These are phyloP conservation scores for Conoideocrella luteorostrata DNA, from an alignment of 2,329 filamentous ascomycete genomes.

Conservation along the genomic window DNA sequence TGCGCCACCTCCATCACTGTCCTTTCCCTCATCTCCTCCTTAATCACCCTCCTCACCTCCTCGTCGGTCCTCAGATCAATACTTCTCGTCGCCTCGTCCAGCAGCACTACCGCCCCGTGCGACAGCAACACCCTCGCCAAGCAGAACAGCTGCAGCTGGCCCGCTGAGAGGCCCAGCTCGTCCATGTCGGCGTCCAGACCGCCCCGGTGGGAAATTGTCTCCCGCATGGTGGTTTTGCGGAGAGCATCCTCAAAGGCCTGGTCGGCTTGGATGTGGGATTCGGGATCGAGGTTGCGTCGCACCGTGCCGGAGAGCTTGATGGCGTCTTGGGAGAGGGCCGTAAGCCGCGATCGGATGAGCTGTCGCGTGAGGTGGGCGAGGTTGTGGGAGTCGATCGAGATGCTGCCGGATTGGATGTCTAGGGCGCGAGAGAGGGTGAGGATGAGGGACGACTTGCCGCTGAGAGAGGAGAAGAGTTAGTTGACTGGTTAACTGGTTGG, in stretches of 20 bases:
- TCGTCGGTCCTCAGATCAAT: constrained; percentile 23
- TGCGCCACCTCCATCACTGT: constrained; percentile 26
- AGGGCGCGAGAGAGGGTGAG: constrained; percentile 41
- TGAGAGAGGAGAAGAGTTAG: too few relatives aligned
- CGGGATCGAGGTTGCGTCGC: constrained; percentile 41
- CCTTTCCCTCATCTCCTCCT: constrained; percentile 13
- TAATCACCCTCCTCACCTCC: constrained; percentile 17
- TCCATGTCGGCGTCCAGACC: constrained; percentile 30
- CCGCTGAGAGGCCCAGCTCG: constrained; percentile 30
- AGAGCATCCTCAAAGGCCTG: constrained; percentile 35
- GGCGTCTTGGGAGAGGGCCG: constrained; percentile 43
- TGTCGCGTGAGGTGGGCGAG: constrained; percentile 34
- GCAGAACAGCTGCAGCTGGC: constrained; percentile 41
- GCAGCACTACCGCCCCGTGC: constrained; percentile 20
- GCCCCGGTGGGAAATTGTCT: constrained; percentile 27
- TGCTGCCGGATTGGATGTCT: constrained; percentile 30
- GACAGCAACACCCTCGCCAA: constrained; percentile 38
- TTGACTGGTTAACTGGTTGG: too few relatives aligned
- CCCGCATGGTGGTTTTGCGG: constrained; percentile 35
- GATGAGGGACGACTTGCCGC: constrained; percentile 44
- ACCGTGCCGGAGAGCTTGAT: constrained; percentile 39
- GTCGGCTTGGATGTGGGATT: constrained; percentile 23
- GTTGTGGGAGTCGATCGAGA: constrained; percentile 37
- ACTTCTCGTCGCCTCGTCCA: constrained; percentile 27
- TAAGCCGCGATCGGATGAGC: constrained; percentile 34